These are phyloP conservation scores for Pyricularia sp. DNA, from an alignment of 2,329 filamentous ascomycete genomes.

Conservation along the genomic window DNA sequence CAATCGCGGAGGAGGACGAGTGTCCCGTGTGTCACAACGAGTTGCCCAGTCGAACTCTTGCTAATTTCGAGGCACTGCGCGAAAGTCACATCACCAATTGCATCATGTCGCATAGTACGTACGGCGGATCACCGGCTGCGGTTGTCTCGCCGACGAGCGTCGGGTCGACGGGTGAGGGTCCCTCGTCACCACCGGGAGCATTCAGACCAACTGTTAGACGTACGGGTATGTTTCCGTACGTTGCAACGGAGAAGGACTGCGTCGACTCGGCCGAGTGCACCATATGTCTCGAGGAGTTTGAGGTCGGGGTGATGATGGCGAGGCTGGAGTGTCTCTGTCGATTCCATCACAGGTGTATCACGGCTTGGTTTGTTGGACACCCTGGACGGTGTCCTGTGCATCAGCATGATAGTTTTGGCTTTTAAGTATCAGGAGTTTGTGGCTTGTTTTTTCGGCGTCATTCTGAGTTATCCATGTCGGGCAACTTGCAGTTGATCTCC, in stretches of 20 bases:
- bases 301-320: constrained; percentile 53
- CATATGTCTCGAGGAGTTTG: constrained; percentile 59
- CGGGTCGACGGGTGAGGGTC: background rate
- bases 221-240: constrained; percentile 55
- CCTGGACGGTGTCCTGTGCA: constrained; percentile 57
- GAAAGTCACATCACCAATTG: constrained; percentile 51
- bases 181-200: constrained; percentile 9
- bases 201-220: constrained; percentile 29
- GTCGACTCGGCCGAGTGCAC: constrained; percentile 59
- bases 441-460: background rate
- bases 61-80: constrained; percentile 43
- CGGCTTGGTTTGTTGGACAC: constrained; percentile 52
- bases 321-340: constrained; percentile 57
- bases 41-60: constrained; percentile 47
- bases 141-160: constrained; percentile 6
- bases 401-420: constrained; percentile 53
- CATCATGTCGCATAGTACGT: constrained; percentile 45
- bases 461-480: background rate
- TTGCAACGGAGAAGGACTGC: constrained; percentile 59
- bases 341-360: constrained; percentile 53
- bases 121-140: constrained; percentile 18
- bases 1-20: constrained; percentile 63
- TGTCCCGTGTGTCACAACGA: constrained; percentile 70
- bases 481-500: background rate
- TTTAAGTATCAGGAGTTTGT: constrained; percentile 16